Conservation (phyloP, 2,329 filamentous ascomycete species). For the Aureobasidium sp. region DNA sequence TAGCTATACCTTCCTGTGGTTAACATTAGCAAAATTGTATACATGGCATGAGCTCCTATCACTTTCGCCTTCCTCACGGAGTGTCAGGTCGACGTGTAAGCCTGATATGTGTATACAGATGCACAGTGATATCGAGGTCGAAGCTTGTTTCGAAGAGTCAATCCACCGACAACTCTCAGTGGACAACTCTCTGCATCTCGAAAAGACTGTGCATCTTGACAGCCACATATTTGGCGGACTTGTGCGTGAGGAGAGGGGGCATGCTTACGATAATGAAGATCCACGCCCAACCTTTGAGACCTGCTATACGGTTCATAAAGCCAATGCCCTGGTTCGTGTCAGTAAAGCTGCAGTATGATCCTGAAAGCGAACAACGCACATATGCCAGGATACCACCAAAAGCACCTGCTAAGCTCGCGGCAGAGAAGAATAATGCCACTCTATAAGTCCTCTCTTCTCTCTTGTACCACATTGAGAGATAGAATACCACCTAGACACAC, state of each 20-base stretch:
- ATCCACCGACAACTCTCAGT: no score
- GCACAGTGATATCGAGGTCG: no score
- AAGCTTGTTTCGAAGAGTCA: no score
- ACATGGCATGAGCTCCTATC: neutral
- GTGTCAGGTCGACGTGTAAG: no score
- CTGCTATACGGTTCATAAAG: constrained; percentile 51
- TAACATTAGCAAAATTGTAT: neutral
- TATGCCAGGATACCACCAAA: constrained; percentile 33
- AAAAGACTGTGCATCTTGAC: neutral
- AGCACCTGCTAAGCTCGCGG: constrained; percentile 30
- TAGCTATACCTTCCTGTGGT: constrained; percentile 53
- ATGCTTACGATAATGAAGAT: constrained; percentile 60
- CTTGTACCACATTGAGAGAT: constrained; percentile 28
- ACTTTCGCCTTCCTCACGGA: no score
- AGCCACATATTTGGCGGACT: neutral
- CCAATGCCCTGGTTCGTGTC: constrained; percentile 40
- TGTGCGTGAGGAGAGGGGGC: neutral
- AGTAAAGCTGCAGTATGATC: neutral
- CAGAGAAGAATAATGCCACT: constrained; percentile 29
- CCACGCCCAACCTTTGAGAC: constrained; percentile 64
- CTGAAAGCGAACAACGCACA: constrained; percentile 15
- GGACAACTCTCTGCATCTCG: neutral
- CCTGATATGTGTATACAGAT: no score
- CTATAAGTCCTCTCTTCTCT: constrained; percentile 28
- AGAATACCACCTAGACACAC: constrained; percentile 20